Conservation (phyloP, 2,329 filamentous ascomycete genomes). For the Metarhizium brunneum region DNA sequence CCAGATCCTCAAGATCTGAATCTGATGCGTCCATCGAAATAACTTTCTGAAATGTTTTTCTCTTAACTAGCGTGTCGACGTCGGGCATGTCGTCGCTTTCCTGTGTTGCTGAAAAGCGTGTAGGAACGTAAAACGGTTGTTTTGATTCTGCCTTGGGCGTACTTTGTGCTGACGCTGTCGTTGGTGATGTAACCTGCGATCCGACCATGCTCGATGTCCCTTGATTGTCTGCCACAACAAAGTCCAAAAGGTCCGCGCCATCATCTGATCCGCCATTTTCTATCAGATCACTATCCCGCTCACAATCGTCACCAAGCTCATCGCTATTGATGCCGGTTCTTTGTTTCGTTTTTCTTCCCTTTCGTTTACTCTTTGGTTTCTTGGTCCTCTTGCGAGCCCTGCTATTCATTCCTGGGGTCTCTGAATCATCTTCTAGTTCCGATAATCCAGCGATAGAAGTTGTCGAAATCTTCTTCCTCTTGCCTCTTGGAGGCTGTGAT, state of each 20-base stretch:
- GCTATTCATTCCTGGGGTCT: constrained; percentile 1
- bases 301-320: constrained; percentile 42
- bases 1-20: constrained; percentile 11
- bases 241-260: constrained; percentile 42
- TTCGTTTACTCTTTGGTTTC: constrained; percentile 14
- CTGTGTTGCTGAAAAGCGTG: constrained; percentile 28
- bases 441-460: not conserved
- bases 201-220: constrained; percentile 26
- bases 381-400: constrained; percentile 8
- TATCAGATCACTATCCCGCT: constrained; percentile 36
- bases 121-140: constrained; percentile 29
- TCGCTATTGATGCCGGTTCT: constrained; percentile 31
- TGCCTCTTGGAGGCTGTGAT: constrained; percentile 5
- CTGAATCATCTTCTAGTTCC: constrained; percentile 11
- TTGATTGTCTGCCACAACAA: constrained; percentile 45
- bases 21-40: constrained; percentile 8
- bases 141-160: constrained; percentile 8
- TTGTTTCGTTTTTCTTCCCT: constrained; percentile 11
- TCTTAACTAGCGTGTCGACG: constrained; percentile 18
- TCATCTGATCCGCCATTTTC: constrained; percentile 38
- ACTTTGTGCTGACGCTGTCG: constrained; percentile 10
- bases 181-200: constrained; percentile 19
- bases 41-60: constrained; percentile 3
- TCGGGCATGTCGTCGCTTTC: constrained; percentile 31
- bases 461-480: constrained; percentile 9